Evolutionary conservation across 352 stramenopile species (phyloP).

Genomic region (Phytophthora sojae): DNA sequence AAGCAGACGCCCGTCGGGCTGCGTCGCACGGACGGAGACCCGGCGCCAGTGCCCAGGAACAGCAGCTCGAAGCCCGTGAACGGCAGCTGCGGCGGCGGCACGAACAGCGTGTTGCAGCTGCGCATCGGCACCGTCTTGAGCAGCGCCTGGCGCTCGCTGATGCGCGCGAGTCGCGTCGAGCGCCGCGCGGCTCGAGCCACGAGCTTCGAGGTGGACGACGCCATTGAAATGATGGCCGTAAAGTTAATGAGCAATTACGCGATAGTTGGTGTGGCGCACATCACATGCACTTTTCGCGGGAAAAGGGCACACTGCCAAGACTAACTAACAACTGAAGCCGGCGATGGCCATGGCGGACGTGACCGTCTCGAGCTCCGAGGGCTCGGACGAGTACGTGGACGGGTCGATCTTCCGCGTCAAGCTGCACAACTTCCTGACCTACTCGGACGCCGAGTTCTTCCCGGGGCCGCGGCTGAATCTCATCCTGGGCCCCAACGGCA

Average conservation of each 20-base stretch:
- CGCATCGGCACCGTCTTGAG: slow-evolving; percentile 63
- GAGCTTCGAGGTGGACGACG: neutral
- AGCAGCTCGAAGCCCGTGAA: slow-evolving; percentile 89
- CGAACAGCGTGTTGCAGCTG: slow-evolving; percentile 65
- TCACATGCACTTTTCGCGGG: slow-evolving; percentile 28
- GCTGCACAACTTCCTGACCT: slow-evolving; percentile 96
- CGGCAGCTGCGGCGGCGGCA: slow-evolving; percentile 42
- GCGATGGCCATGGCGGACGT: slow-evolving; percentile 27
- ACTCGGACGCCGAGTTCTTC: slow-evolving; percentile 91
- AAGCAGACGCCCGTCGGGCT: slow-evolving; percentile 72
- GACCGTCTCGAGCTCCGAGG: slow-evolving; percentile 31
- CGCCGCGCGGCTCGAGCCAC: slow-evolving; percentile 14
- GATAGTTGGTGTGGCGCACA: slow-evolving; percentile 9
- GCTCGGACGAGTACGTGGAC: slow-evolving; percentile 83
- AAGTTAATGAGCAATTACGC: no score
- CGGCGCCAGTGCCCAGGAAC: slow-evolving; percentile 84
- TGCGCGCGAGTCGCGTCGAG: slow-evolving; percentile 25
- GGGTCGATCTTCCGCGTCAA: slow-evolving; percentile 91
- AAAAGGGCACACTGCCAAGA: slow-evolving; percentile 32
- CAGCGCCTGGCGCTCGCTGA: slow-evolving; percentile 49
- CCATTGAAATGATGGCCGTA: neutral
- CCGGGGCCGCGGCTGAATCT: slow-evolving; percentile 97
- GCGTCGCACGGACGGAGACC: slow-evolving; percentile 71
- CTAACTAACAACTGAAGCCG: neutral
- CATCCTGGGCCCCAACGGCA: slow-evolving; percentile 98